Evolutionary conservation across 768 basidiomycete genomes (phyloP), one percentile per base, ranked within the genome.

Genomic region (Imleria badia): DNA sequence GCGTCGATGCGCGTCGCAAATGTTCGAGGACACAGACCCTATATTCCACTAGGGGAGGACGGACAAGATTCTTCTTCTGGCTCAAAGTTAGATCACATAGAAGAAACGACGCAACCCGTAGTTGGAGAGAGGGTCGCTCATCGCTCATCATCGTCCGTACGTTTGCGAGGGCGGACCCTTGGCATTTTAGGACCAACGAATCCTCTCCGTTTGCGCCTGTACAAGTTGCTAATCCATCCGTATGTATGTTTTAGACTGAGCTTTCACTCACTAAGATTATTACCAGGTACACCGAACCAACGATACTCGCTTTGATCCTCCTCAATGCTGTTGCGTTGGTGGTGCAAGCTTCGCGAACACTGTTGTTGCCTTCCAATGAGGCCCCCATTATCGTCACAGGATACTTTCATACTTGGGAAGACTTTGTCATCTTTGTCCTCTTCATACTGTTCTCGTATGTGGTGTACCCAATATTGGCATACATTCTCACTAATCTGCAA

Each of bases 361-460:
- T 85, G 31, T 81, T 82, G 19, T 73, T 87, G 5, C 72, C 81
- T n/a, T 35, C 73, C 73, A n/a, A 66, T 69, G 39, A 71, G 73
- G 62, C 68, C 2, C 67, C 76, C 11, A 69, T 79, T 9, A 77
- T 80, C 35, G 74, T 80, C 20, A 71, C 66, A 45, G 93, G 93
- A 9, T 98, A 89, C 74, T 97, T 98, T 73, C 83, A 87, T 55
- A 60, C 72, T 13, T 98, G 95, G 95, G 92, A 94, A 64, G 95
- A 98, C 70, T 87, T 82, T 64, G 84, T 78, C 19, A 75, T 98
- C n/a, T 91, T 98, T 68, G 80, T 65, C 19, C 73, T 98, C 50
- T 98, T 98, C 72, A 72, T 86, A 54, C 63, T 91, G 61, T 98
- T 93, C 78, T 94, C 93, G 89, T 88, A 73, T 64, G 61, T 60